A percentile compares a stretch with the other conserved stretches of the same genome.
These are phyloP conservation scores for Salix arbutifolia DNA, from an alignment of 345 rosid species.

Conservation along the genomic window DNA sequence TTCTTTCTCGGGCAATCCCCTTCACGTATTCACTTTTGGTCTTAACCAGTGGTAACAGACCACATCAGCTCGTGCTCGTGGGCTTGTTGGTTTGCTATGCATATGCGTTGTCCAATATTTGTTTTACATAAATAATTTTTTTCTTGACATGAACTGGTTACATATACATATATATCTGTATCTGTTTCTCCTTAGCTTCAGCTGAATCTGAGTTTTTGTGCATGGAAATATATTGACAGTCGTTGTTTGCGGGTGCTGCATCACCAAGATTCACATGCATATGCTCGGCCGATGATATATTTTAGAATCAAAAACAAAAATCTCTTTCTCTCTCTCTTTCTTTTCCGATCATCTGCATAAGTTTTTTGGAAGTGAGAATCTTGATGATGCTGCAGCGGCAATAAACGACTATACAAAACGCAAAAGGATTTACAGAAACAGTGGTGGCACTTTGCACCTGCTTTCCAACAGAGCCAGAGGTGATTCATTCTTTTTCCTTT, in stretches of 20 bases:
- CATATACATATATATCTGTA: neutral
- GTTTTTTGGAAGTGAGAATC: slow-evolving; percentile 72
- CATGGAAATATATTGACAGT: slow-evolving; percentile 37
- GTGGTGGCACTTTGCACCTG: neutral
- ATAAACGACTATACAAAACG: slow-evolving; percentile 41
- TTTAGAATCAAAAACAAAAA: neutral
- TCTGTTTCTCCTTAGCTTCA: neutral
- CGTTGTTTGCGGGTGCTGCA: slow-evolving; percentile 82
- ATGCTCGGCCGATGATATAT: slow-evolving; percentile 21
- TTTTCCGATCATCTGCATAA: slow-evolving; percentile 7
- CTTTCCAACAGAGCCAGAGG: neutral
- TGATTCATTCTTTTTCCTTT: neutral
- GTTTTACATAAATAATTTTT: neutral
- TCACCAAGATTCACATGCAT: slow-evolving; percentile 94
- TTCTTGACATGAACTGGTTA: neutral
- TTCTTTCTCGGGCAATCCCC: slow-evolving; percentile 17
- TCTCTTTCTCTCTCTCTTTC: neutral
- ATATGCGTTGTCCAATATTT: neutral
- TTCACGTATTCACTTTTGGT: slow-evolving; percentile 21
- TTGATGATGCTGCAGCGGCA: slow-evolving; percentile 99
- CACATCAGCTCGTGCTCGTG: slow-evolving; percentile 26
- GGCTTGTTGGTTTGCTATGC: slow-evolving; percentile 7
- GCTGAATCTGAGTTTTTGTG: neutral
- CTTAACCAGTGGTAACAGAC: slow-evolving; percentile 24
- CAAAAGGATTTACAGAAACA: neutral